phyloP scores from a whole-genome alignment of 805 yeast genomes.

The Ogataea degrootiae region DNA sequence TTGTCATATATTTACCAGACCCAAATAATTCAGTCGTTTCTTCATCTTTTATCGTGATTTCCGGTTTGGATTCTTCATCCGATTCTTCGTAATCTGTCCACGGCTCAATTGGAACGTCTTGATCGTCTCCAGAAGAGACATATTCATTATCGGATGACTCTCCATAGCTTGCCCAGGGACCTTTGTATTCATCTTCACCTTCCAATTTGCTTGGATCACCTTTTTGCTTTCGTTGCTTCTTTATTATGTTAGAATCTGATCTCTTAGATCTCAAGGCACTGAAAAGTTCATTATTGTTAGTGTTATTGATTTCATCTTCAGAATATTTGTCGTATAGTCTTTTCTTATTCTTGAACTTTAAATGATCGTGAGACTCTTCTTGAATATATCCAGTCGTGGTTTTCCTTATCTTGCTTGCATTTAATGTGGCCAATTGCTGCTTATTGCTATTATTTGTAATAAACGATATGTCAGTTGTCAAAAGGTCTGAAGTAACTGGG shows the following conservation, averaged over 20 bases:
- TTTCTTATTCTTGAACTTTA: slow-evolving; percentile 38
- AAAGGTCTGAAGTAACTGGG: no score
- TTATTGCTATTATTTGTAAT: background rate
- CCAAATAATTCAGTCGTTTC: slow-evolving; percentile 33
- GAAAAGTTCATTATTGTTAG: slow-evolving; percentile 22
- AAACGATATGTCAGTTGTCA: no score
- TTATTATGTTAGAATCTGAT: slow-evolving; percentile 24
- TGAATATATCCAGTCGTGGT: slow-evolving; percentile 23
- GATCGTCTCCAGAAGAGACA: slow-evolving; percentile 17
- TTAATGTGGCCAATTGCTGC: background rate
- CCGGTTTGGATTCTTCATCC: slow-evolving; percentile 2
- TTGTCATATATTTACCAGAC: slow-evolving; percentile 49
- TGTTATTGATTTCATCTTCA: slow-evolving; percentile 19
- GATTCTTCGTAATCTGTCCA: slow-evolving; percentile 14
- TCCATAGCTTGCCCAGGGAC: slow-evolving; percentile 61
- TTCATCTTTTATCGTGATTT: background rate
- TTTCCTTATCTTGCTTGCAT: slow-evolving; percentile 1
- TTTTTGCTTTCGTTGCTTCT: slow-evolving; percentile 32
- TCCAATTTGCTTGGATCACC: slow-evolving; percentile 36
- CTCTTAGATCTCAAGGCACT: slow-evolving; percentile 25
- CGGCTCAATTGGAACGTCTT: slow-evolving; percentile 16
- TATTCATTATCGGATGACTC: slow-evolving; percentile 21
- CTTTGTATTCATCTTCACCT: slow-evolving; percentile 43
- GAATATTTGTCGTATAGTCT: slow-evolving; percentile 29
- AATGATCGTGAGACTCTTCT: slow-evolving; percentile 34